Evolutionary conservation across 345 rosid genomes (phyloP), one percentile per base, ranked within the genome.

Genomic region (Eucalyptus marginata): DNA sequence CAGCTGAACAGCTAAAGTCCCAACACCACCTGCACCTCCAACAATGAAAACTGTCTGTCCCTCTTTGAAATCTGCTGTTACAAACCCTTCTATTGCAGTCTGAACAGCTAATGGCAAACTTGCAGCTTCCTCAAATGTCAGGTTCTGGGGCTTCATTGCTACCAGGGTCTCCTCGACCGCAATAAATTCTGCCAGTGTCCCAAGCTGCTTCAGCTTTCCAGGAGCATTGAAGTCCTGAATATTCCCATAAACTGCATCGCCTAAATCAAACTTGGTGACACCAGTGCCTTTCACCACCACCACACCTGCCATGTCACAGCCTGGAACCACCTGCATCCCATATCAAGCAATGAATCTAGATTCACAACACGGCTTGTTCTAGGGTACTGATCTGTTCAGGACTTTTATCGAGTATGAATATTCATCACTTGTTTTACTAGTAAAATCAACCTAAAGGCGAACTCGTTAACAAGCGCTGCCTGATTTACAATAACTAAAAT

Each of bases 1-100:
- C 86, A 94, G 90, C 88, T 94, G 94, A 58, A 94, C 87, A 25
- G 91, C 95, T 27, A 94, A 87, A 86, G 87, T 90, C 50, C 95
- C 95, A 52, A 94, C 94, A 3, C 94, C 93, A 47, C 93, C 94
- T 5, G 92, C 93, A 40, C 95, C 95, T 50, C 94, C 94, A 29
- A 94, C 94, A 8, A 93, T 84, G 58, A 93, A 93, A 29, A 94
- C 87, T 56, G 76, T 90, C 56, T 90, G 90, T 49, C 93, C 93
- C 66, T 40, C 87, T 85, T 88, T 89, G 66, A 94, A 93, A 54
- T 90, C 90, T 54, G 87, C 93, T 13, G 90, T 90, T 10, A 7
- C 54, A 76, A 94, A 94, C 50, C 95, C 95, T 90, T 94, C 92
- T 0, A 91, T 86, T 50, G 94, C 95, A 36, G 95, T 94, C 90